These are phyloP conservation scores for Achaetomiella virescens DNA, from an alignment of 495 filamentous ascomycete species.

Conservation along the genomic window DNA sequence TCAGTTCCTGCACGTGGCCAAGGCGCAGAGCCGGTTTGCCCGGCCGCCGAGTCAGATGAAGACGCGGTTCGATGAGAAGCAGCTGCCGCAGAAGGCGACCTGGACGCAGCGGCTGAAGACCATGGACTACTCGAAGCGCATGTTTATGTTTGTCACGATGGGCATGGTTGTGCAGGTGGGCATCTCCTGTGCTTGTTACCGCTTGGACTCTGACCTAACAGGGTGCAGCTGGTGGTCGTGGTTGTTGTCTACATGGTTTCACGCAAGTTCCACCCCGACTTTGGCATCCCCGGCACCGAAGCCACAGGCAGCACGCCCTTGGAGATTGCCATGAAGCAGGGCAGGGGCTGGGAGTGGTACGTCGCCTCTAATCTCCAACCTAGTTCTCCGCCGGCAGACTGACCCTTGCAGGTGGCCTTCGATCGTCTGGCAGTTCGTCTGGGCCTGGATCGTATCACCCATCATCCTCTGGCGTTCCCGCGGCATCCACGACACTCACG, in stretches of 20 bases:
- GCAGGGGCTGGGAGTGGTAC: constrained; percentile 58
- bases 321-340: constrained; percentile 39
- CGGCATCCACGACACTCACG: constrained; percentile 56
- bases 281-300: constrained; percentile 39
- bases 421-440: constrained; percentile 57
- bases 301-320: constrained; percentile 40
- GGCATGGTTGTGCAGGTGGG: constrained; percentile 50
- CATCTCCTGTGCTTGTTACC: neutral
- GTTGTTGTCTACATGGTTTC: constrained; percentile 59
- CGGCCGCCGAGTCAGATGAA: constrained; percentile 19
- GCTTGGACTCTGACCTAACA: constrained; percentile 6
- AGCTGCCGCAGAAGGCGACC: neutral
- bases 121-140: constrained; percentile 41
- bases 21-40: constrained; percentile 42
- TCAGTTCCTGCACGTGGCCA: constrained; percentile 59
- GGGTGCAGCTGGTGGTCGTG: constrained; percentile 50
- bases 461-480: constrained; percentile 38
- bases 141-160: constrained; percentile 43
- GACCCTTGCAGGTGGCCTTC: constrained; percentile 48
- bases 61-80: constrained; percentile 25
- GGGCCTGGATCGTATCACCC: constrained; percentile 52
- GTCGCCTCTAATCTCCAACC: neutral
- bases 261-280: constrained; percentile 52
- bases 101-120: constrained; percentile 16
- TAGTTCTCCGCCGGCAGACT: neutral